A percentile compares a stretch with the other conserved stretches of the same genome.
phyloP scores from a whole-genome alignment of 2,329 filamentous ascomycete species.

The Cladosporium sp. region DNA sequence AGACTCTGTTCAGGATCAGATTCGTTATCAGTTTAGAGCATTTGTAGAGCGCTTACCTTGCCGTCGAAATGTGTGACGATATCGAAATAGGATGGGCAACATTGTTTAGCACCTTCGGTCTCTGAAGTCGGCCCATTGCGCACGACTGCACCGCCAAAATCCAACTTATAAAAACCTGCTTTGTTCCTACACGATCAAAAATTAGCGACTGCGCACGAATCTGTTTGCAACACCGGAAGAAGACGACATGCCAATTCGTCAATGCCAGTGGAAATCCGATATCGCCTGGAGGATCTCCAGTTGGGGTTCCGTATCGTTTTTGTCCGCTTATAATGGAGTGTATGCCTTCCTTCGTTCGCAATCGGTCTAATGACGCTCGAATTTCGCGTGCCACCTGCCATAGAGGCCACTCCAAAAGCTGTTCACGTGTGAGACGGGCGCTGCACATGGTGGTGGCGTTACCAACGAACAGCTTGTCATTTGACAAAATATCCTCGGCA shows the following conservation, averaged over 20 bases:
- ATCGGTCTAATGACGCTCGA: slow-evolving; percentile 5
- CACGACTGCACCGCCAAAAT: slow-evolving; percentile 1
- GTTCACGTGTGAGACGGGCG: slow-evolving; percentile 12
- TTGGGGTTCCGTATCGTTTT: slow-evolving; percentile 5
- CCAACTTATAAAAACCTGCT: slow-evolving; percentile 3
- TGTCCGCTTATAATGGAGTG: slow-evolving; percentile 4
- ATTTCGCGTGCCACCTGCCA: slow-evolving; percentile 19
- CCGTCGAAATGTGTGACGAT: neutral
- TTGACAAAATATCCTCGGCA: slow-evolving; percentile 18
- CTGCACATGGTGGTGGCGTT: slow-evolving; percentile 9
- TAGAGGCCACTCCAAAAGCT: slow-evolving; percentile 17
- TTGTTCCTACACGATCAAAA: neutral
- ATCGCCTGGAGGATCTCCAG: slow-evolving; percentile 3
- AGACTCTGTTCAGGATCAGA: neutral
- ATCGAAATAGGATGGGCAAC: slow-evolving; percentile 4
- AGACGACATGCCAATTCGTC: slow-evolving; percentile 3
- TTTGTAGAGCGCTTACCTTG: neutral
- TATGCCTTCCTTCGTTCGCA: neutral
- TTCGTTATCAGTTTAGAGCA: neutral
- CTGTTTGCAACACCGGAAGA: neutral
- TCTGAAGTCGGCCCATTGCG: neutral
- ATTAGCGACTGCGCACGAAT: neutral
- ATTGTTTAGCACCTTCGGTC: slow-evolving; percentile 1
- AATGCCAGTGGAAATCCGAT: neutral
- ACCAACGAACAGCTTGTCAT: slow-evolving; percentile 9